Percentiles rank a stretch among this genome's conserved stretches.
Evolutionary conservation across 768 basidiomycete genomes (phyloP).

Genomic region (Termitomyces bulborhizus): DNA sequence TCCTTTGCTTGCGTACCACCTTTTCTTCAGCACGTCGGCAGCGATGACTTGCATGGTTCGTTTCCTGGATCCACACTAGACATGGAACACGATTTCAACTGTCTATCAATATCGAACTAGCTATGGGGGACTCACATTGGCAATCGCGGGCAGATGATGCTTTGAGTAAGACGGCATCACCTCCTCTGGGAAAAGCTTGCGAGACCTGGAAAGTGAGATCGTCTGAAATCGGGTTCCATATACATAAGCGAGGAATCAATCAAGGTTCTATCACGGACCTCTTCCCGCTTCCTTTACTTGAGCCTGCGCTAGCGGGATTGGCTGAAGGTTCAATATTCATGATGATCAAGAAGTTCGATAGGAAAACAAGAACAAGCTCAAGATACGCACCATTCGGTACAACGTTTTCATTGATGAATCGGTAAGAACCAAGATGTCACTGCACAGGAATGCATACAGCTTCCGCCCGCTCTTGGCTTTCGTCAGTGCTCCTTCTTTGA

Average conservation of each 20-base stretch:
- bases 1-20: conserved; percentile 17
- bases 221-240: conserved; percentile 33
- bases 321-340: conserved; percentile 32
- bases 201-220: conserved; percentile 62
- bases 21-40: conserved; percentile 28
- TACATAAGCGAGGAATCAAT: background rate
- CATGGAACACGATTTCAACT: background rate
- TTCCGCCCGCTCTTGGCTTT: conserved; percentile 85
- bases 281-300: conserved; percentile 48
- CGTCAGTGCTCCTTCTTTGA: conserved; percentile 71
- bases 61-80: conserved; percentile 24
- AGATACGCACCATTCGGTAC: conserved; percentile 65
- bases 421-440: conserved; percentile 82
- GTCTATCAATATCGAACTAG: background rate
- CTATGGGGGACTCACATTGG: conserved; percentile 7
- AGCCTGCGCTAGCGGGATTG: conserved; percentile 67
- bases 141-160: conserved; percentile 14
- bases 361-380: background rate
- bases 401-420: conserved; percentile 64
- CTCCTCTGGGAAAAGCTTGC: conserved; percentile 67
- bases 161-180: conserved; percentile 58
- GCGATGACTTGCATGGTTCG: conserved; percentile 28
- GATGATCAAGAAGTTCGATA: background rate
- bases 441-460: conserved; percentile 76
- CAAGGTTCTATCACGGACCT: conserved; percentile 29